phyloP scores from a whole-genome alignment of 495 filamentous ascomycete species.

The Xylaria castorea region DNA sequence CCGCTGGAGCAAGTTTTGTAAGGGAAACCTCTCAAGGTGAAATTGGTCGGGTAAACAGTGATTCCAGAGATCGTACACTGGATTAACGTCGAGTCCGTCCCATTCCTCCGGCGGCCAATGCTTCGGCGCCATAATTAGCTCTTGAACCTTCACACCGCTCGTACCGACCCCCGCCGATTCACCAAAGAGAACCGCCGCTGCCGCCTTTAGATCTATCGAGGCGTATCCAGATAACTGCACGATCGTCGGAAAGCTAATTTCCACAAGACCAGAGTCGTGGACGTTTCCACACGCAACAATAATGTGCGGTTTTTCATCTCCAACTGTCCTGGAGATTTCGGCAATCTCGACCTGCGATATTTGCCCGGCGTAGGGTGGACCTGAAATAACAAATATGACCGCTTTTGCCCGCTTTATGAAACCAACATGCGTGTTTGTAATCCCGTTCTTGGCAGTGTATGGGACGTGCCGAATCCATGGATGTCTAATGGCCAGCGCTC shows the following conservation, averaged over 20 bases:
- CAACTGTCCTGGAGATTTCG: constrained; percentile 49
- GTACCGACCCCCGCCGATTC: constrained; percentile 34
- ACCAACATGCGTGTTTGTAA: constrained; percentile 64
- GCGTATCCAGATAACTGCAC: constrained; percentile 56
- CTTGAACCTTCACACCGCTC: constrained; percentile 42
- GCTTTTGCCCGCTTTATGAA: constrained; percentile 63
- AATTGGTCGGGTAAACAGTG: constrained; percentile 55
- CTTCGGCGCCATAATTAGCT: constrained; percentile 47
- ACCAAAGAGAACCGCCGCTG: constrained; percentile 62
- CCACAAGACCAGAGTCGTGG: constrained; percentile 43
- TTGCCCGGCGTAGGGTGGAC: constrained; percentile 45
- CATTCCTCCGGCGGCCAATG: constrained; percentile 57
- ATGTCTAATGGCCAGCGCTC: constrained; percentile 60
- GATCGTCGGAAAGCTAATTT: constrained; percentile 54
- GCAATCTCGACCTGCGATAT: constrained; percentile 52
- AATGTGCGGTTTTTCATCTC: constrained; percentile 57
- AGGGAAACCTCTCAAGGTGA: constrained; percentile 48
- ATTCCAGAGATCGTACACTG: constrained; percentile 58
- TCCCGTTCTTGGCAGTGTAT: constrained; percentile 61
- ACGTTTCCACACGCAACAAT: constrained; percentile 56
- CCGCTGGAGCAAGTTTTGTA: constrained; percentile 61
- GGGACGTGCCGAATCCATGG: constrained; percentile 66
- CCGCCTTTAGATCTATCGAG: constrained; percentile 58
- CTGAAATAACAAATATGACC: constrained; percentile 62
- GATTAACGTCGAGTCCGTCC: constrained; percentile 51